Evolutionary conservation across 805 yeast species (phyloP), one percentile per base, ranked within the genome.

Genomic region (Monosporozyma solicola): DNA sequence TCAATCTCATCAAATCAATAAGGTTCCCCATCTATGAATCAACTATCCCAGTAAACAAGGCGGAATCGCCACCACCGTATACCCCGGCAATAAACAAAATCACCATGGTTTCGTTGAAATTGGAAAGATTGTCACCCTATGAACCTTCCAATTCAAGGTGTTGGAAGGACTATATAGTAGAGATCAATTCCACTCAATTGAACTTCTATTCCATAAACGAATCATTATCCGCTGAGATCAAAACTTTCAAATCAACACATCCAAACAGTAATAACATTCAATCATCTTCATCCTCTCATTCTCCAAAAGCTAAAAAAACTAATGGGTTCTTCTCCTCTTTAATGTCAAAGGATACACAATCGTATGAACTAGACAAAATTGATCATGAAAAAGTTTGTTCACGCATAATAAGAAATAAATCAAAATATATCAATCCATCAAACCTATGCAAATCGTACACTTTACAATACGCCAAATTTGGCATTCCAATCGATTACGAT

Each of bases 141-240:
- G 90, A 85, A 59, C 72, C 81, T 2, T 76, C 95, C 0, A 74
- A 81, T 2, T 66, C 74, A 8, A 74, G 96, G 56, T 76, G 80
- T 10, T 91, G 98, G 98, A 77, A 75, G 59, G 72, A 77, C 45
- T 77, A 77, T 46, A 73, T 85, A 24, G 74, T 88, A 67, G 95
- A 86, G 62, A 72, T 91, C 50, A 89, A 91, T 72, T 87, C 92
- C 20, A 91, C 97, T 1, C 96, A 88, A 69, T 71, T 91, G 37
- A 86, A 86, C 66, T 72, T 91, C 52, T 87, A 85, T 65, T 61
- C 68, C 16, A 72, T 74, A 13, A 79, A 74, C 39, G 57, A 68
- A 4, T 59, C 67, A 1, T 54, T 69, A 46, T 62, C 70, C 6
- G 56, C 63, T 16, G 57, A 57, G 29, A 67, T 69, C 32, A 64